Conservation (phyloP, 2,329 filamentous ascomycete genomes). For the Cladosporium halotolerans region DNA sequence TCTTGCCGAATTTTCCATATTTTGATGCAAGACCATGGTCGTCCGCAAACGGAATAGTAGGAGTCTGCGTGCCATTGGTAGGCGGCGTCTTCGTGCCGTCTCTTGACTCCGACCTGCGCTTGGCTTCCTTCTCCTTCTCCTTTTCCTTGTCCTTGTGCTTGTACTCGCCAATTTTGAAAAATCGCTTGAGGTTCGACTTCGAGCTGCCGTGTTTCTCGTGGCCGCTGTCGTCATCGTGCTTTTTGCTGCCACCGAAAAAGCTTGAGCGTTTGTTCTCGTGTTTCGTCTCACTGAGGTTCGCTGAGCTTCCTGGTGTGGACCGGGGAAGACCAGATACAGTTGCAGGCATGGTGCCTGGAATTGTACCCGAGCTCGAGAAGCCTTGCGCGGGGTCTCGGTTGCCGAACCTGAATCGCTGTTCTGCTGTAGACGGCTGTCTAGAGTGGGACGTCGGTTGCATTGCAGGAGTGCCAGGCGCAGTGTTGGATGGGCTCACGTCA, state of each 20-base stretch:
- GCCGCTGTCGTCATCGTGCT: conserved; percentile 45
- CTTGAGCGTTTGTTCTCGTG: conserved; percentile 46
- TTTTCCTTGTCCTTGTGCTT: conserved; percentile 55
- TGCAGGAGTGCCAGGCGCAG: conserved; percentile 49
- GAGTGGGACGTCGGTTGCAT: conserved; percentile 21
- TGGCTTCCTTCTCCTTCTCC: conserved; percentile 31
- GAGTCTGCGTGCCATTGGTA: conserved; percentile 29
- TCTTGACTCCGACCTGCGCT: conserved; percentile 19
- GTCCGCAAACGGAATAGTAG: conserved; percentile 76
- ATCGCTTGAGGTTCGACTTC: conserved; percentile 93
- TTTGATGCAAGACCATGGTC: conserved; percentile 86
- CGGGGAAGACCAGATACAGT: conserved; percentile 34
- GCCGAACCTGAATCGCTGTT: conserved; percentile 69
- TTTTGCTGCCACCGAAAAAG: conserved; percentile 49
- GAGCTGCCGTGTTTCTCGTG: conserved; percentile 45
- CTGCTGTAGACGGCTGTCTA: conserved; percentile 5
- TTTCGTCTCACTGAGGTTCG: conserved; percentile 24
- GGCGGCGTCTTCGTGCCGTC: conserved; percentile 24
- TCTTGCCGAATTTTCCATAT: conserved; percentile 92
- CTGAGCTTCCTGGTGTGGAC: conserved; percentile 33
- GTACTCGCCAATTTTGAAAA: conserved; percentile 74
- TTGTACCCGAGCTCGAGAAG: conserved; percentile 37
- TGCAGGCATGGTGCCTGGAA: conserved; percentile 17
- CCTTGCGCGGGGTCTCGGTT: conserved; percentile 62
- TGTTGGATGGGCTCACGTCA: conserved; percentile 54